Evolutionary conservation across 2,329 filamentous ascomycete genomes (phyloP).

Genomic region (Microdochium trichocladiopsis): DNA sequence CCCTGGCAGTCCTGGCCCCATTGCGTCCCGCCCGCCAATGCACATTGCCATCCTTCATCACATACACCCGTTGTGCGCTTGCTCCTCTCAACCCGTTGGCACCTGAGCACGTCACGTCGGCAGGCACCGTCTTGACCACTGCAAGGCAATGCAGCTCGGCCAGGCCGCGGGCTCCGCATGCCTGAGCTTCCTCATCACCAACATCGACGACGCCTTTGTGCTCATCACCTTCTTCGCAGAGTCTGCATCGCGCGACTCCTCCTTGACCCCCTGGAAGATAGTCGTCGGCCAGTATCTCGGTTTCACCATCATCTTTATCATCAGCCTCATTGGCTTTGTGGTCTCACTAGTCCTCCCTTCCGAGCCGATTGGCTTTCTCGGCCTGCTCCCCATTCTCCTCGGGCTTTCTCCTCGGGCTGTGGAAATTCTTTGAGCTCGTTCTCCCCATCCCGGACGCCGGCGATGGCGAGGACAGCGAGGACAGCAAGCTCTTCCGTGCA

Average conservation of each 20-base stretch:
- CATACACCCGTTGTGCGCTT: too few species aligned
- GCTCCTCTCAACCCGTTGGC: too few species aligned
- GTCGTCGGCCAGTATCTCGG: conserved; percentile 20
- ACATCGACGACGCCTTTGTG: conserved; percentile 29
- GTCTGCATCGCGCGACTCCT: conserved; percentile 14
- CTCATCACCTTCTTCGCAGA: conserved; percentile 28
- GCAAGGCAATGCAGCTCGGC: too few species aligned
- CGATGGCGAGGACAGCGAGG: conserved; percentile 5
- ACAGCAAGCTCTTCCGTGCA: background rate
- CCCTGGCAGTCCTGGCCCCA: too few species aligned
- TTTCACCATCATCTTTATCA: conserved; percentile 22
- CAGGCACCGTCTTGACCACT: too few species aligned
- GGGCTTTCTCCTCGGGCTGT: too few species aligned
- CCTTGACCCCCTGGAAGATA: conserved; percentile 13
- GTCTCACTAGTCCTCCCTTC: conserved; percentile 20
- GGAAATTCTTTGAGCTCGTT: conserved; percentile 15
- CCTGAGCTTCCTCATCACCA: conserved; percentile 19
- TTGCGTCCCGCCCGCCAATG: too few species aligned
- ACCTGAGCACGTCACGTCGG: too few species aligned
- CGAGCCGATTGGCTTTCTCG: conserved; percentile 26
- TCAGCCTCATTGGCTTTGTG: conserved; percentile 26
- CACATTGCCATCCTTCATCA: too few species aligned
- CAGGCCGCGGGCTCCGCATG: conserved; percentile 16
- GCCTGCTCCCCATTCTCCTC: conserved; percentile 22
- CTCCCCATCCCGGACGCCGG: conserved; percentile 7